A percentile compares a stretch with the other conserved stretches of the same genome.
Evolutionary conservation across 805 yeast genomes (phyloP).

Genomic region (Suhomyces prunicola): DNA sequence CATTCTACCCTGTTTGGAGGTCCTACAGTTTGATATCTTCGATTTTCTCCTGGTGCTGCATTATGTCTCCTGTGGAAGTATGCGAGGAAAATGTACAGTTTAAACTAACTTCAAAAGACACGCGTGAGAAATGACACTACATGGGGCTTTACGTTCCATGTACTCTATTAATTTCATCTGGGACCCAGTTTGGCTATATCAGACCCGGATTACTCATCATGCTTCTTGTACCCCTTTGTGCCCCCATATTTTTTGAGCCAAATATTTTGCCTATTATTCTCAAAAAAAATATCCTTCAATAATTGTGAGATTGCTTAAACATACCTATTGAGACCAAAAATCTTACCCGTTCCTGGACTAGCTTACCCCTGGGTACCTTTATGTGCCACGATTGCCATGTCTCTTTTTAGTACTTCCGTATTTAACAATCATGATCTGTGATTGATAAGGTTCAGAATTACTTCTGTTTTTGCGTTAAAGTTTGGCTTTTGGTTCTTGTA

Average conservation of each 20-base stretch:
- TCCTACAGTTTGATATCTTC: not conserved
- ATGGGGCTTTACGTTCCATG: not conserved
- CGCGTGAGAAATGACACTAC: not conserved
- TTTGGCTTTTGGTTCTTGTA: not conserved
- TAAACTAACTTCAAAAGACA: not conserved
- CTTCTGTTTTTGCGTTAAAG: not conserved
- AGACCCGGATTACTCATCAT: not conserved
- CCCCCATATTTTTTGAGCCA: not conserved
- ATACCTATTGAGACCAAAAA: not conserved
- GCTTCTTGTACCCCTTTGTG: not conserved
- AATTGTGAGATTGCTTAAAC: not conserved
- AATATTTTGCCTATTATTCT: not conserved
- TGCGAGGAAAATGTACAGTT: not conserved
- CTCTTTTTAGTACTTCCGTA: not conserved
- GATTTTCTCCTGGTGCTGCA: not conserved
- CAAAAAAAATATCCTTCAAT: not conserved
- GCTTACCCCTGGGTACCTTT: not conserved
- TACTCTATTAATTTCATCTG: not conserved
- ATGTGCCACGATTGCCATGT: not conserved
- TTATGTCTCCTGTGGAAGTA: not conserved
- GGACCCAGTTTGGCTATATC: not conserved
- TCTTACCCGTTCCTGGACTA: not conserved
- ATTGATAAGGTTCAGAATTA: not conserved
- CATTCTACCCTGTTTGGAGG: not conserved
- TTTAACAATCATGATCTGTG: not conserved